Conservation (phyloP, 2,329 filamentous ascomycete species). For the Xylaria sp. region DNA sequence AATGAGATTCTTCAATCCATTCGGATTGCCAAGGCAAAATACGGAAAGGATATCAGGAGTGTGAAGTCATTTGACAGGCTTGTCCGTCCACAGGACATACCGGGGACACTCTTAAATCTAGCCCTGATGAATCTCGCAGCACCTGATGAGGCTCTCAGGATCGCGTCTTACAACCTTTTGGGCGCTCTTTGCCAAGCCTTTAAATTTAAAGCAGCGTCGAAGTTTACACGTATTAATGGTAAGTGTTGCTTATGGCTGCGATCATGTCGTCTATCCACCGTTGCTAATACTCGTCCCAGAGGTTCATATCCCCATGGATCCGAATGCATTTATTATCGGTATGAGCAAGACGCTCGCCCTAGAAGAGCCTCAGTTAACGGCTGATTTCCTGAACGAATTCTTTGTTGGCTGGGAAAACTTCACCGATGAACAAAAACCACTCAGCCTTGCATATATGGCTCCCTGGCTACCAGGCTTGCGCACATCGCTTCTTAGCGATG, state of each 20-base stretch:
- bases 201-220: conserved; percentile 71
- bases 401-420: conserved; percentile 79
- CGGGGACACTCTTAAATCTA: conserved; percentile 74
- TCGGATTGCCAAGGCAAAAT: conserved; percentile 70
- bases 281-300: conserved; percentile 55
- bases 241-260: conserved; percentile 35
- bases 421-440: conserved; percentile 72
- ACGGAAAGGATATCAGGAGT: conserved; percentile 70
- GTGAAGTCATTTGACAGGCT: conserved; percentile 72
- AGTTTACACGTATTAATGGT: conserved; percentile 72
- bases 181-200: conserved; percentile 75
- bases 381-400: conserved; percentile 77
- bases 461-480: conserved; percentile 74
- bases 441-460: conserved; percentile 76
- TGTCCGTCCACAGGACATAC: conserved; percentile 76
- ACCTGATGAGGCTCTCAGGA: conserved; percentile 66
- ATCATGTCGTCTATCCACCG: conserved; percentile 2
- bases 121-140: conserved; percentile 75
- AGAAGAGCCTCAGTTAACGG: conserved; percentile 73
- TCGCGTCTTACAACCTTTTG: conserved; percentile 75
- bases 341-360: conserved; percentile 72
- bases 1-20: conserved; percentile 72
- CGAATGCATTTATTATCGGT: conserved; percentile 71
- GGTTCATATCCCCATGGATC: conserved; percentile 70
- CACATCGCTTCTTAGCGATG: conserved; percentile 67